Conservation (phyloP, 2,329 filamentous ascomycete genomes). For the Drechslerella dactyloides region DNA sequence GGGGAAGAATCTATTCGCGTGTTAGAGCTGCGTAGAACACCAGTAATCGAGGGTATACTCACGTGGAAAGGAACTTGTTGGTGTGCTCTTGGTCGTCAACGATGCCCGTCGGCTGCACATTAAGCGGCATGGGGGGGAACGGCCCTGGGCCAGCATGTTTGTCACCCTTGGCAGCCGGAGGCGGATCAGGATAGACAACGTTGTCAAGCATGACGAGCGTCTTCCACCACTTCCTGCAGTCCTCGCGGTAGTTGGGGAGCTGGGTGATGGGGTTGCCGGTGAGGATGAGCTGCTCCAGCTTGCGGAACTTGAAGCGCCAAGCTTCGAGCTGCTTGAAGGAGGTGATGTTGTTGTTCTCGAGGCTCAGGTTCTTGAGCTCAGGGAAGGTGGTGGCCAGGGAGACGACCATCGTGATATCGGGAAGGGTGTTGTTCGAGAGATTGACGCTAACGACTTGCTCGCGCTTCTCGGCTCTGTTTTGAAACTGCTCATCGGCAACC, state of each 20-base stretch:
- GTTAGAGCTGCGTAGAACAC: not conserved
- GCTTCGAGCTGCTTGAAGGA: conserved; percentile 71
- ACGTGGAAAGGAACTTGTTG: conserved; percentile 54
- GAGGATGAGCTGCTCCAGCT: conserved; percentile 80
- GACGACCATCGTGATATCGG: conserved; percentile 74
- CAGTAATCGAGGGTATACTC: conserved; percentile 23
- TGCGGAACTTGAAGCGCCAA: conserved; percentile 80
- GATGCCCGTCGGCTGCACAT: conserved; percentile 22
- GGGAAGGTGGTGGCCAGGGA: conserved; percentile 79
- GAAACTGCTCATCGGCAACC: conserved; percentile 79
- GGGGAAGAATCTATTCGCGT: conserved; percentile 65
- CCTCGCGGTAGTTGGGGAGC: conserved; percentile 68
- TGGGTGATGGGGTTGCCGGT: conserved; percentile 74
- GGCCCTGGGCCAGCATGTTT: conserved; percentile 30
- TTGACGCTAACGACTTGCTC: conserved; percentile 82
- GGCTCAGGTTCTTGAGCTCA: conserved; percentile 83
- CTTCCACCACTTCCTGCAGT: conserved; percentile 82
- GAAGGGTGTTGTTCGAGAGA: conserved; percentile 78
- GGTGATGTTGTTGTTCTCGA: conserved; percentile 80
- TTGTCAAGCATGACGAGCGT: conserved; percentile 78
- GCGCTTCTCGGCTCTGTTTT: conserved; percentile 72
- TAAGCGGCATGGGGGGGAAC: conserved; percentile 34
- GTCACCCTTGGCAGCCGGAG: conserved; percentile 19
- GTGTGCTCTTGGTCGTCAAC: conserved; percentile 52
- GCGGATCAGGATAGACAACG: conserved; percentile 56